Conservation (phyloP, 2,329 filamentous ascomycete species). For the Coniella lustricola region DNA sequence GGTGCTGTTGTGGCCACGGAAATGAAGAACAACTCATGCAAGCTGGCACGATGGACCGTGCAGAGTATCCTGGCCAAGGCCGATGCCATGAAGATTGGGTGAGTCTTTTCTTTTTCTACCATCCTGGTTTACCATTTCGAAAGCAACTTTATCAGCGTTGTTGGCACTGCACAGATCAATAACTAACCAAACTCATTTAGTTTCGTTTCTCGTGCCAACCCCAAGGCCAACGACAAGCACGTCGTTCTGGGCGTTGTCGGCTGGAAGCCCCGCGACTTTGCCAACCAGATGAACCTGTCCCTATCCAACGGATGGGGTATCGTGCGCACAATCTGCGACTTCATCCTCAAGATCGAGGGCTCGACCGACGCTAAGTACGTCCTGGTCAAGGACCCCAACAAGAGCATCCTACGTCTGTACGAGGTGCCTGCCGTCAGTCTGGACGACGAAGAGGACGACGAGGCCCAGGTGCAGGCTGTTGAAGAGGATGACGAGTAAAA, state of each 20-base stretch:
- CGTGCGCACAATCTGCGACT: slow-evolving; percentile 94
- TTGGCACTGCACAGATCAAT: slow-evolving; percentile 17
- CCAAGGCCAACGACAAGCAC: slow-evolving; percentile 87
- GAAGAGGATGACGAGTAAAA: slow-evolving; percentile 45
- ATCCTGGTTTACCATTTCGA: neutral
- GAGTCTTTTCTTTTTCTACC: slow-evolving; percentile 29
- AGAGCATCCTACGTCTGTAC: slow-evolving; percentile 88
- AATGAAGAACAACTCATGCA: slow-evolving; percentile 99
- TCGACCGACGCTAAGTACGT: slow-evolving; percentile 67
- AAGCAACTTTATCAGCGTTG: neutral
- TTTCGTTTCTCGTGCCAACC: slow-evolving; percentile 91
- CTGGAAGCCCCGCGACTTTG: slow-evolving; percentile 97
- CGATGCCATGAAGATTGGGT: slow-evolving; percentile 98
- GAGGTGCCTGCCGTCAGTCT: slow-evolving; percentile 82
- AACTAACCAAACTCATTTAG: slow-evolving; percentile 37
- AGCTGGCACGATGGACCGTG: slow-evolving; percentile 94
- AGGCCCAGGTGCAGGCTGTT: slow-evolving; percentile 44
- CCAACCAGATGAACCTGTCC: slow-evolving; percentile 95
- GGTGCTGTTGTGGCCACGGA: slow-evolving; percentile 97
- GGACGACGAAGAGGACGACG: slow-evolving; percentile 73
- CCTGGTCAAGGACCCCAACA: slow-evolving; percentile 88
- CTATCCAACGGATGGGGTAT: slow-evolving; percentile 98
- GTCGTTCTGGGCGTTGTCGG: slow-evolving; percentile 91
- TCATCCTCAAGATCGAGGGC: slow-evolving; percentile 65
- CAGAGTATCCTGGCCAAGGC: slow-evolving; percentile 95